phyloP scores from a whole-genome alignment of 2,329 filamentous ascomycete genomes.

The Pochonia chlamydosporia region DNA sequence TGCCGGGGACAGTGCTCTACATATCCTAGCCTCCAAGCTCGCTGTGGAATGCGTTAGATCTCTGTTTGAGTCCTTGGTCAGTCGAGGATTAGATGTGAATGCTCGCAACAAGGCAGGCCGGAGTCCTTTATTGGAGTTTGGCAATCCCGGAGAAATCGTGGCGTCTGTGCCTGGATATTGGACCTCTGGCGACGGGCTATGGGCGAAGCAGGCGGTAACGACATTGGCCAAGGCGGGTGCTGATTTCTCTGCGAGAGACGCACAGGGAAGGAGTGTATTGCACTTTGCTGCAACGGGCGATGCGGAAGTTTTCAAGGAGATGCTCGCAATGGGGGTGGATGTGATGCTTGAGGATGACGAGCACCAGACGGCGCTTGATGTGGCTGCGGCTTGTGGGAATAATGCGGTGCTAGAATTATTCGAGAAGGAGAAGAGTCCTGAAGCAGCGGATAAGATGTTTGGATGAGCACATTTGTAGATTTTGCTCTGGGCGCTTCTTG shows the following conservation, averaged over 20 bases:
- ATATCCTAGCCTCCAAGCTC: neutral
- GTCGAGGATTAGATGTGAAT: conserved; percentile 17
- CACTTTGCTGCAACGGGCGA: neutral
- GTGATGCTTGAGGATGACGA: conserved; percentile 20
- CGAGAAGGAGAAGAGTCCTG: conserved; percentile 16
- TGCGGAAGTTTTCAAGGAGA: conserved; percentile 18
- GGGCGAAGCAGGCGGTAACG: neutral
- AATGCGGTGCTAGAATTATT: conserved; percentile 22
- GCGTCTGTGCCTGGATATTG: too few species aligned
- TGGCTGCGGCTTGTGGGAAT: conserved; percentile 25
- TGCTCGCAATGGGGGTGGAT: conserved; percentile 23
- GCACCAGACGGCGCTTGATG: conserved; percentile 25
- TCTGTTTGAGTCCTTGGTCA: conserved; percentile 13
- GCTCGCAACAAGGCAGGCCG: conserved; percentile 17
- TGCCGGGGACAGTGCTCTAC: neutral
- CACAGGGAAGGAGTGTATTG: neutral
- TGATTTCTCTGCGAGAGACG: neutral
- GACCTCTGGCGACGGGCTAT: conserved; percentile 19
- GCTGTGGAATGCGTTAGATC: neutral
- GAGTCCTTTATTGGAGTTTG: conserved; percentile 18
- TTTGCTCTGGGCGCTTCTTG: too few species aligned
- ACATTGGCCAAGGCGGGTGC: neutral
- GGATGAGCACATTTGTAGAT: too few species aligned
- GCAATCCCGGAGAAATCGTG: conserved; percentile 6
- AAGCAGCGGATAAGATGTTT: too few species aligned